These are phyloP conservation scores for Sarcocystis neurona DNA, from an alignment of 169 alveolate species.

Conservation along the genomic window DNA sequence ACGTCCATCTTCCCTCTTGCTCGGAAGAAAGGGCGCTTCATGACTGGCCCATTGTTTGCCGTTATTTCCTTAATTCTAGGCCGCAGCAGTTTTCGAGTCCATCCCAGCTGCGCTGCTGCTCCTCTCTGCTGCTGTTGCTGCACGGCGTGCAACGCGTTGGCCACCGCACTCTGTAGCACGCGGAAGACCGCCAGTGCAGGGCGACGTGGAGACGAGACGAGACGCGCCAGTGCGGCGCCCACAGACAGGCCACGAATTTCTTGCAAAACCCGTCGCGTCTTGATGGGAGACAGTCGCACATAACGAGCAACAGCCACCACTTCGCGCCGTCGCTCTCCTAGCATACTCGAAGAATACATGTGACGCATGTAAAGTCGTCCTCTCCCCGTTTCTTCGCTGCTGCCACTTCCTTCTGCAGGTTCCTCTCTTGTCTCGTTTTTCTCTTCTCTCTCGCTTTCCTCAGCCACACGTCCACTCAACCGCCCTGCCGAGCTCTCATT, in stretches of 20 bases:
- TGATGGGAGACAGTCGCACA: conserved; percentile 58
- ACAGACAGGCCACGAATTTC: conserved; percentile 53
- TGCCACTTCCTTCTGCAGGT: no score
- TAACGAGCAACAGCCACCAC: conserved; percentile 46
- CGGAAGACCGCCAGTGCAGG: conserved; percentile 57
- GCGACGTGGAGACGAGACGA: conserved; percentile 61
- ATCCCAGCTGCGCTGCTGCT: background rate
- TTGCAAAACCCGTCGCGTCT: conserved; percentile 49
- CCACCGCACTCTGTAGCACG: conserved; percentile 54
- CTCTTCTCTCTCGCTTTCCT: no score
- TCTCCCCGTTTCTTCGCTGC: no score
- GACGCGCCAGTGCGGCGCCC: conserved; percentile 63
- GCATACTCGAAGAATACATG: no score
- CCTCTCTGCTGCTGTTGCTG: background rate
- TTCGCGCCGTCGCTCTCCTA: no score
- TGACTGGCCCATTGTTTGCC: conserved; percentile 60
- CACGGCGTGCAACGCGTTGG: conserved; percentile 43
- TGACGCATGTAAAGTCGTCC: no score
- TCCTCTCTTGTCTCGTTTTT: no score
- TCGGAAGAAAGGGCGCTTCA: conserved; percentile 42
- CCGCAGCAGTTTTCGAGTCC: background rate
- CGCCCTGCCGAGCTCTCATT: no score
- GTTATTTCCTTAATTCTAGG: conserved; percentile 38
- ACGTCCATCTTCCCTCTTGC: conserved; percentile 45
- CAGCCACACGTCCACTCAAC: no score